Percentiles rank a stretch among this genome's conserved stretches.
Evolutionary conservation across 768 basidiomycete species (phyloP).

Genomic region (Suillus tomentosus): DNA sequence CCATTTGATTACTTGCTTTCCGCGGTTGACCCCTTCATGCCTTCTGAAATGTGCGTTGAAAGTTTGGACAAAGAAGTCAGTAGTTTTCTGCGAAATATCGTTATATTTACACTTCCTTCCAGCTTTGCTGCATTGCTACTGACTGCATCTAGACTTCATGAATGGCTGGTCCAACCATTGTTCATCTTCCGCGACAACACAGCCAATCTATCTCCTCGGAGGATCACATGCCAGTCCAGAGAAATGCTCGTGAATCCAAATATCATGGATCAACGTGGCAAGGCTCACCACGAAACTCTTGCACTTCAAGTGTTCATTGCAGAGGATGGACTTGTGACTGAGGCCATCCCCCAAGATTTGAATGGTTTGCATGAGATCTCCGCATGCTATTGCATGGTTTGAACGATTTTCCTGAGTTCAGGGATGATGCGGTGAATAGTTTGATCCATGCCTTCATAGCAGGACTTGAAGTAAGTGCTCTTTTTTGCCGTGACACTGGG

Average conservation of each 20-base stretch:
- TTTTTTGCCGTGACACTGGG: not conserved
- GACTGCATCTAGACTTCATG: conserved; percentile 43
- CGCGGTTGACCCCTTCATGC: no score
- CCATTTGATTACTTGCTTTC: no score
- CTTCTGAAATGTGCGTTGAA: no score
- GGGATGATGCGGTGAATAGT: conserved; percentile 43
- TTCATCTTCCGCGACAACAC: conserved; percentile 48
- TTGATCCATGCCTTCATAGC: conserved; percentile 41
- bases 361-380: conserved; percentile 39
- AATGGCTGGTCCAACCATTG: conserved; percentile 42
- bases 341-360: conserved; percentile 42
- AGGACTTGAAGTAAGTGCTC: conserved; percentile 39
- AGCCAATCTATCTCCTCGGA: conserved; percentile 46
- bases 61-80: no score
- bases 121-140: conserved; percentile 48
- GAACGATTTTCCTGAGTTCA: conserved; percentile 50
- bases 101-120: no score
- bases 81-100: no score
- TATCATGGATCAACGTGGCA: conserved; percentile 22
- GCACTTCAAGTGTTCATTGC: conserved; percentile 33
- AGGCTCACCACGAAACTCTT: conserved; percentile 20
- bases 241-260: conserved; percentile 31
- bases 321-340: conserved; percentile 38
- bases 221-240: conserved; percentile 32
- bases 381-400: conserved; percentile 42